Percentiles rank a stretch among this genome's conserved stretches.
Evolutionary conservation across 257 asterid genomes (phyloP).

Genomic region (Orobanche coerulescens): DNA sequence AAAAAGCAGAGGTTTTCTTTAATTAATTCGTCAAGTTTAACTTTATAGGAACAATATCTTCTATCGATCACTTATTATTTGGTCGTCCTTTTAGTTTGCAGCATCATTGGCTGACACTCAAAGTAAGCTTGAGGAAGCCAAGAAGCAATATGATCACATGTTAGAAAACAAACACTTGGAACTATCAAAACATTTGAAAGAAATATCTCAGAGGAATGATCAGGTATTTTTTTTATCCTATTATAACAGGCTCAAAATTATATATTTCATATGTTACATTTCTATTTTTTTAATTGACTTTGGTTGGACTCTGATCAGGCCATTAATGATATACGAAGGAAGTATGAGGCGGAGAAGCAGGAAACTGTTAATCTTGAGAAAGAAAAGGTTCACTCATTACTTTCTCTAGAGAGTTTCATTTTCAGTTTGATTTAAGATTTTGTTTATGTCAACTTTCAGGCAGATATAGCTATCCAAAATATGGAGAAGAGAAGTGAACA

Average conservation of each 20-base stretch:
- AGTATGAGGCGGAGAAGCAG: slow-evolving; percentile 83
- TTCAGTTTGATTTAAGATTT: slow-evolving; percentile 19
- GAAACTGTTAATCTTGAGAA: slow-evolving; percentile 64
- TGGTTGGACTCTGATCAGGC: slow-evolving; percentile 52
- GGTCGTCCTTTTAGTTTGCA: slow-evolving; percentile 44
- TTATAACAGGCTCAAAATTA: slow-evolving; percentile 1
- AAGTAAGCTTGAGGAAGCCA: slow-evolving; percentile 72
- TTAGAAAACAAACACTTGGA: slow-evolving; percentile 82
- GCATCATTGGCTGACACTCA: slow-evolving; percentile 59
- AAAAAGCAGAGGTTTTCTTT: slow-evolving; percentile 59
- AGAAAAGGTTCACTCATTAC: slow-evolving; percentile 56
- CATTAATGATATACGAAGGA: slow-evolving; percentile 72
- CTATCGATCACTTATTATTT: slow-evolving; percentile 18
- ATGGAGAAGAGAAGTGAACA: slow-evolving; percentile 50
- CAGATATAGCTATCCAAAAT: slow-evolving; percentile 56
- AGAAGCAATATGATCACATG: slow-evolving; percentile 79
- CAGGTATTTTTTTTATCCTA: slow-evolving; percentile 42
- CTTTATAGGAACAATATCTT: slow-evolving; percentile 15
- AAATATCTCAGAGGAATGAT: slow-evolving; percentile 90
- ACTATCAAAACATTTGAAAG: slow-evolving; percentile 90
- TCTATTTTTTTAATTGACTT: slow-evolving; percentile 22
- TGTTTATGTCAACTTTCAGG: slow-evolving; percentile 40
- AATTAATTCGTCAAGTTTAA: slow-evolving; percentile 17
- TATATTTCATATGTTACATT: slow-evolving; percentile 16
- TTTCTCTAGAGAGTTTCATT: slow-evolving; percentile 10